These are phyloP conservation scores for Tetracladium maxilliforme DNA, from an alignment of 2,329 filamentous ascomycete genomes.

Conservation along the genomic window DNA sequence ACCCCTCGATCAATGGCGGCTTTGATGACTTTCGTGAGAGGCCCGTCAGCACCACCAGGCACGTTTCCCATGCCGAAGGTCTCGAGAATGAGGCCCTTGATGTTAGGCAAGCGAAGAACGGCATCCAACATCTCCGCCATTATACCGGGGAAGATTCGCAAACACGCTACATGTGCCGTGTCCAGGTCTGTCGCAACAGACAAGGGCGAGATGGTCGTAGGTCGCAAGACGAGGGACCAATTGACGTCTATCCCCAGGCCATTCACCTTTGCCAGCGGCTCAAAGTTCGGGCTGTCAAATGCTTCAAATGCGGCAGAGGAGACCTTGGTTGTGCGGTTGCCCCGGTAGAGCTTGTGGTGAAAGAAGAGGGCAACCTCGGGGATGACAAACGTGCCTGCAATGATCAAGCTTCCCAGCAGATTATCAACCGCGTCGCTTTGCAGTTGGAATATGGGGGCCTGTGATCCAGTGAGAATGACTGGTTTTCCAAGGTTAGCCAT, in stretches of 20 bases:
- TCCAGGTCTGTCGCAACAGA: constrained; percentile 43
- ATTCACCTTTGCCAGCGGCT: constrained; percentile 44
- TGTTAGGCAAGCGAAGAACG: constrained; percentile 42
- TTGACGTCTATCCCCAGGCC: constrained; percentile 47
- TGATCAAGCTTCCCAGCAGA: constrained; percentile 52
- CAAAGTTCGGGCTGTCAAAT: constrained; percentile 52
- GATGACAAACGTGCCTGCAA: constrained; percentile 61
- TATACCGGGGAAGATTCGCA: constrained; percentile 60
- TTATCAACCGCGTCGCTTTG: constrained; percentile 62
- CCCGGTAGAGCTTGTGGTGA: constrained; percentile 55
- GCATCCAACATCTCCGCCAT: constrained; percentile 57
- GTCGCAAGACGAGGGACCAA: constrained; percentile 46
- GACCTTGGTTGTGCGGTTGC: constrained; percentile 54
- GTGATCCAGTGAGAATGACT: constrained; percentile 49
- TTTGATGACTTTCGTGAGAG: constrained; percentile 46
- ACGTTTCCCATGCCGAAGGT: constrained; percentile 63
- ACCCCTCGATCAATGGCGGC: constrained; percentile 51
- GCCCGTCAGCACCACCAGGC: constrained; percentile 42
- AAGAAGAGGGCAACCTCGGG: constrained; percentile 64
- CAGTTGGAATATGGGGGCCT: constrained; percentile 55
- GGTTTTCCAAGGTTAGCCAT: constrained; percentile 57
- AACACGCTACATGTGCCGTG: constrained; percentile 54
- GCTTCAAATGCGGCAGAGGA: constrained; percentile 55
- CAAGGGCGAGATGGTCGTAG: constrained; percentile 41
- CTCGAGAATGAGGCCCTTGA: constrained; percentile 55